Percentiles rank a stretch among this genome's conserved stretches.
phyloP scores from a whole-genome alignment of 2,329 filamentous ascomycete genomes.

The Pleoardoris graminearum region DNA sequence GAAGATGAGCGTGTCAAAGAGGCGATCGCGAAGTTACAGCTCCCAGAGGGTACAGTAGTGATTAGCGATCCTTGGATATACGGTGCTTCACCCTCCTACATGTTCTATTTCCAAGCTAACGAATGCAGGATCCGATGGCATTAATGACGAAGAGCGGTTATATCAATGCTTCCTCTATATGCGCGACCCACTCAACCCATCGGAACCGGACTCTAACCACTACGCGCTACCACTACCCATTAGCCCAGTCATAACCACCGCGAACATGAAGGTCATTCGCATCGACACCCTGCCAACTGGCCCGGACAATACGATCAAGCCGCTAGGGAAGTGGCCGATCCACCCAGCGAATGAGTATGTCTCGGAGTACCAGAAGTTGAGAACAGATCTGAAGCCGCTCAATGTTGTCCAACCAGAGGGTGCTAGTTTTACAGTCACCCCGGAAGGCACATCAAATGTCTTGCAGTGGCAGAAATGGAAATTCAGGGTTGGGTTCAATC shows the following conservation, averaged over 20 bases:
- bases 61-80: slow-evolving; percentile 73
- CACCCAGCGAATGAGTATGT: slow-evolving; percentile 67
- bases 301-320: slow-evolving; percentile 60
- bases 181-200: slow-evolving; percentile 62
- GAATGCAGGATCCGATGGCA: slow-evolving; percentile 48
- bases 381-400: slow-evolving; percentile 66
- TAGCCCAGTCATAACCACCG: slow-evolving; percentile 67
- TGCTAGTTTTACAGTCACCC: slow-evolving; percentile 60
- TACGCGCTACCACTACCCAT: slow-evolving; percentile 70
- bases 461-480: slow-evolving; percentile 72
- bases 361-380: slow-evolving; percentile 63
- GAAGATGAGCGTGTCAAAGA: slow-evolving; percentile 60
- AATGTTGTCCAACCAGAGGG: slow-evolving; percentile 68
- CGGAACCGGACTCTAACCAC: slow-evolving; percentile 67
- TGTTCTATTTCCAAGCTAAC: neutral
- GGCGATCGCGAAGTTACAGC: slow-evolving; percentile 62
- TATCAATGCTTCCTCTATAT: slow-evolving; percentile 71
- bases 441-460: slow-evolving; percentile 58
- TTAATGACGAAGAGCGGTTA: slow-evolving; percentile 53
- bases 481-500: slow-evolving; percentile 70
- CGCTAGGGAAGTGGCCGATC: slow-evolving; percentile 61
- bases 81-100: slow-evolving; percentile 37
- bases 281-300: slow-evolving; percentile 73
- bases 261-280: slow-evolving; percentile 65
- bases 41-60: slow-evolving; percentile 60